Conservation (phyloP, 1,284 basidiomycete genomes). For the Puccinia polysora region DNA sequence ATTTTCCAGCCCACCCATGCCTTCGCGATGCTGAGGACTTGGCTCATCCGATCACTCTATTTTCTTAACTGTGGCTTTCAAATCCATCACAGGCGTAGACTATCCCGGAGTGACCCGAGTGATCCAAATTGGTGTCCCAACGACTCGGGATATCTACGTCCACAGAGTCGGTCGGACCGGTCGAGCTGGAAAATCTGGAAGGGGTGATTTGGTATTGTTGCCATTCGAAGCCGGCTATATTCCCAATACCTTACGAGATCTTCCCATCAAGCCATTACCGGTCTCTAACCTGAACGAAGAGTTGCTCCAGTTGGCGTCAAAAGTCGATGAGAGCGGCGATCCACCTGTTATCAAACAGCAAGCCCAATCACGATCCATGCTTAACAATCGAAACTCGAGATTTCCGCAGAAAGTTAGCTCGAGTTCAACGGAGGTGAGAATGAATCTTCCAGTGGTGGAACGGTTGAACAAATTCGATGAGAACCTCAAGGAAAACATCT, state of each 20-base stretch:
- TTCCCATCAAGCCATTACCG: constrained; percentile 67
- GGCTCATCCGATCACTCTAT: no score
- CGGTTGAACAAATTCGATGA: constrained; percentile 54
- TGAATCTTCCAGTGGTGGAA: constrained; percentile 46
- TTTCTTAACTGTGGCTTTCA: no score
- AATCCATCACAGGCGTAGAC: constrained; percentile 52
- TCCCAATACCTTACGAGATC: constrained; percentile 62
- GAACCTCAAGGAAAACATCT: constrained; percentile 52
- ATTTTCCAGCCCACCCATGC: no score
- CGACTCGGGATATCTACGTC: constrained; percentile 70
- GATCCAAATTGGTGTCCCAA: constrained; percentile 82
- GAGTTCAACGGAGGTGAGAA: constrained; percentile 18
- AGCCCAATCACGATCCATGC: constrained; percentile 30
- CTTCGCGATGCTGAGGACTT: no score
- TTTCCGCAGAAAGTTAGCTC: neutral
- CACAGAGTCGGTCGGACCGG: constrained; percentile 91
- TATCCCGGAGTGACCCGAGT: constrained; percentile 78
- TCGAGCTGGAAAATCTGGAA: constrained; percentile 65
- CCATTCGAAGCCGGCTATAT: constrained; percentile 78
- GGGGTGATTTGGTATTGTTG: constrained; percentile 79
- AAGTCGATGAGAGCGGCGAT: constrained; percentile 59
- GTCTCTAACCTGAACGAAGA: constrained; percentile 59
- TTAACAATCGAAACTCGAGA: constrained; percentile 14
- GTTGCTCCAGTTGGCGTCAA: constrained; percentile 58
- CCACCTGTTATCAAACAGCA: constrained; percentile 31